These are phyloP conservation scores for Choiromyces venosus DNA, from an alignment of 495 filamentous ascomycete species.

Conservation along the genomic window DNA sequence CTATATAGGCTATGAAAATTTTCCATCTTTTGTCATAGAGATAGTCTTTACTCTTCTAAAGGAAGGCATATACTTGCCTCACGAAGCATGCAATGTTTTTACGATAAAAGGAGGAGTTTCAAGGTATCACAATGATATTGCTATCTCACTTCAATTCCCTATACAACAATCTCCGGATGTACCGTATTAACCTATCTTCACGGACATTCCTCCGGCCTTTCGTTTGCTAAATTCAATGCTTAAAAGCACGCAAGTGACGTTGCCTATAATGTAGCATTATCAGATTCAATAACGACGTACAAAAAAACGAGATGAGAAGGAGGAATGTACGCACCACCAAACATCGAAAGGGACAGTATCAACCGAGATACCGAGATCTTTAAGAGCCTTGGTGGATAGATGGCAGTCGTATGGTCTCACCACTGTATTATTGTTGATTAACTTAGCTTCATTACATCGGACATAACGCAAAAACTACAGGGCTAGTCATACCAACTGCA, in stretches of 20 bases:
- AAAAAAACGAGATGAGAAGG: not conserved
- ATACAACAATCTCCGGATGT: not conserved
- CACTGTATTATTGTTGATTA: constrained; percentile 15
- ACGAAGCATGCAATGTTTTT: not conserved
- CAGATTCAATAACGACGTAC: not conserved
- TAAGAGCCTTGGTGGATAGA: constrained; percentile 68
- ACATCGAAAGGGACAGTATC: constrained; percentile 66
- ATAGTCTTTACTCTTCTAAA: not conserved
- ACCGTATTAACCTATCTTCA: not conserved
- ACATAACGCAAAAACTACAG: not conserved
- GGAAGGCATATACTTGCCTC: not conserved
- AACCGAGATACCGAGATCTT: constrained; percentile 71
- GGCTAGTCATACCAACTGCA: constrained; percentile 56
- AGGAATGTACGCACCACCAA: constrained; percentile 66
- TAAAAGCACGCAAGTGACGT: constrained; percentile 37
- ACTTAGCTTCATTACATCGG: constrained; percentile 11
- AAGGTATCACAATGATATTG: not conserved
- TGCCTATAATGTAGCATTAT: constrained; percentile 24
- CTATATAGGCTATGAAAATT: no score
- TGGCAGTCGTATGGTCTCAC: constrained; percentile 80
- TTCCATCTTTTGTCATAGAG: not conserved
- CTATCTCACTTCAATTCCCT: not conserved
- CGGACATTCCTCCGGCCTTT: not conserved
- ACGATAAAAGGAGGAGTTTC: not conserved
- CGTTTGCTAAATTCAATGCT: constrained; percentile 18